Evolutionary conservation across 306 rosid species (phyloP), one percentile per base, ranked within the genome.

Genomic region (Abrus pulchellus): DNA sequence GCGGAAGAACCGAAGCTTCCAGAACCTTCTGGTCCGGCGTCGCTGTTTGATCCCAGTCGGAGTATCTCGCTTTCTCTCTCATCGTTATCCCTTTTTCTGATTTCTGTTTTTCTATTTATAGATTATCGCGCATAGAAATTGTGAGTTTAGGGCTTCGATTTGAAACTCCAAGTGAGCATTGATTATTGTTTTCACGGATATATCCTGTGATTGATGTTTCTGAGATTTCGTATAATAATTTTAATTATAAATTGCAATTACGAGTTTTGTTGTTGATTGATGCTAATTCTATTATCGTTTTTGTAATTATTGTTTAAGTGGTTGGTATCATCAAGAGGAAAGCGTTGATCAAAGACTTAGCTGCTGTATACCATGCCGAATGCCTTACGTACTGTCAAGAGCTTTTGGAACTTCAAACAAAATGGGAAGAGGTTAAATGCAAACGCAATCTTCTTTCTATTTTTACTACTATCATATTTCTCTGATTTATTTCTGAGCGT

Each of bases 291-390:
- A 29, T 33, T 70, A 5, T n/a, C 5, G 29, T 5, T 5, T 13
- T 27, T 29, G 5, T 10, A 8, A 50, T 73, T 70, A 1, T 63
- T 80, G 65, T 54, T 88, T 71, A 73, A 95, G 99, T 93, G 98
- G 91, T 93, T 85, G 98, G 99, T 29, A 89, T 93, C 78, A 95
- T 95, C 74, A 91, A 89, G 75, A 89, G 99, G 85, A 94, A 94
- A 83, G 94, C 92, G 29, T 79, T 92, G 88, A 91, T 94, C 81
- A 94, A 91, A 75, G 97, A 94, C 70, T 85, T 94, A 70, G 98
- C 97, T 68, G 92, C 93, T 32, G 88, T 72, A 12, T 94, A 91
- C 82, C 97, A 94, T 80, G 90, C 94, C 0, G 97, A 95, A 85
- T 93, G 99, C 80, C 99, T 95, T 72, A 56, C 87, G 36, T 91